Evolutionary conservation across 805 yeast genomes (phyloP), one percentile per base, ranked within the genome.

Genomic region (Nakazawaea wyomingensis): DNA sequence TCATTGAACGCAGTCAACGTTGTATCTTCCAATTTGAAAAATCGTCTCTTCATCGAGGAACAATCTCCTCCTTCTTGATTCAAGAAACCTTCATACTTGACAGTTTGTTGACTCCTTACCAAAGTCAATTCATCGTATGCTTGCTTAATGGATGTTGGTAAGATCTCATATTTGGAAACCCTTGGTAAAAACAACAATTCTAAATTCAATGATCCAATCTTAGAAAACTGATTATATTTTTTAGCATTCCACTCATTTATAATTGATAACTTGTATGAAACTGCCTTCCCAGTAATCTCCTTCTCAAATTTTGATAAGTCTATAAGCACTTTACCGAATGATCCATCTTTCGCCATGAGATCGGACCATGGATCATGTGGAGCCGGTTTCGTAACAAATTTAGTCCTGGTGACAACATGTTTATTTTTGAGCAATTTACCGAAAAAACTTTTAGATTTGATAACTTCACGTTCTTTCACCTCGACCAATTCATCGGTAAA

Each of bases 21-120:
- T 7, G 80, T 73, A 0, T 91, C 95, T 36, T 74, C 67, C n/a
- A 90, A 67, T 50, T 75, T 80, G 65, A 82, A 88, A 63, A 62
- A 86, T 45, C 97, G 71, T 50, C 84, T 76, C 51, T 85, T 77
- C 80, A 90, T 78, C 22, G 71, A 66, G 13, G 71, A 75, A 51
- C 93, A 76, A 64, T 90, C 98, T 8, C 97, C 97, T 16, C 98
- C 98, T 55, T 83, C 87, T 63, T 90, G 98, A 53, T 79, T 78
- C 64, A 91, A 65, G 54, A 68, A 81, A 0, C 97, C 97, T 56
- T 84, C 82, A 54, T 66, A 65, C 2, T 39, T 43, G 16, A 67
- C 52, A 5, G 50, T 37, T 49, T 41, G 11, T 3, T 45, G 36
- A 26, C 65, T 54, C 41, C 68, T 72, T 18, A 64, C 57, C 50